Evolutionary conservation across 495 filamentous ascomycete species (phyloP).

Genomic region (Penicillium atrosanguineum): DNA sequence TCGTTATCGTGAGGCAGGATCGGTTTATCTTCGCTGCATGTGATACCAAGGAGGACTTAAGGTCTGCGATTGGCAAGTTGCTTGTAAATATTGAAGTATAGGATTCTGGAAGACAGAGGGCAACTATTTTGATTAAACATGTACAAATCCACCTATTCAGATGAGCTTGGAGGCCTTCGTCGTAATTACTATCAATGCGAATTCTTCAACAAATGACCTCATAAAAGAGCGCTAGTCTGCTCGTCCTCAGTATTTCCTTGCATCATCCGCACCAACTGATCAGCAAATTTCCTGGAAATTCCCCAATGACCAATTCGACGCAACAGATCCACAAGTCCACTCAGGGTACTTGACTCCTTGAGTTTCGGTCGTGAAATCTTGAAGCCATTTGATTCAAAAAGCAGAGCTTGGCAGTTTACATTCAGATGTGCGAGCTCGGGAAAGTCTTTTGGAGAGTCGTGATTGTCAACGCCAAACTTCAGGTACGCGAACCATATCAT

Average conservation of each 20-base stretch:
- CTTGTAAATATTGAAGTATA: too few relatives aligned
- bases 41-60: slow-evolving; percentile 10
- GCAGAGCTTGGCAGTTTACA: slow-evolving; percentile 5
- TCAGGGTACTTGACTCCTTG: slow-evolving; percentile 10
- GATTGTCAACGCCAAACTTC: slow-evolving; percentile 4
- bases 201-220: too few relatives aligned
- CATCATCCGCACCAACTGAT: background rate
- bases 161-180: too few relatives aligned
- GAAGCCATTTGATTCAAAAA: slow-evolving; percentile 16
- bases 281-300: slow-evolving; percentile 14
- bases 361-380: background rate
- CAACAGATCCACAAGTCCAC: slow-evolving; percentile 13
- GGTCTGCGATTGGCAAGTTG: background rate
- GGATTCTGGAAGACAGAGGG: too few relatives aligned
- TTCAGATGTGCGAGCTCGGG: slow-evolving; percentile 6
- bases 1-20: slow-evolving; percentile 24
- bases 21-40: slow-evolving; percentile 28
- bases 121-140: too few relatives aligned
- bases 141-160: too few relatives aligned
- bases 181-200: too few relatives aligned
- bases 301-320: slow-evolving; percentile 16
- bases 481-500: slow-evolving; percentile 13
- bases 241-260: too few relatives aligned
- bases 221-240: too few relatives aligned
- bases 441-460: background rate